Conservation (phyloP, 1,284 basidiomycete genomes). For the Wolfiporia cocos region DNA sequence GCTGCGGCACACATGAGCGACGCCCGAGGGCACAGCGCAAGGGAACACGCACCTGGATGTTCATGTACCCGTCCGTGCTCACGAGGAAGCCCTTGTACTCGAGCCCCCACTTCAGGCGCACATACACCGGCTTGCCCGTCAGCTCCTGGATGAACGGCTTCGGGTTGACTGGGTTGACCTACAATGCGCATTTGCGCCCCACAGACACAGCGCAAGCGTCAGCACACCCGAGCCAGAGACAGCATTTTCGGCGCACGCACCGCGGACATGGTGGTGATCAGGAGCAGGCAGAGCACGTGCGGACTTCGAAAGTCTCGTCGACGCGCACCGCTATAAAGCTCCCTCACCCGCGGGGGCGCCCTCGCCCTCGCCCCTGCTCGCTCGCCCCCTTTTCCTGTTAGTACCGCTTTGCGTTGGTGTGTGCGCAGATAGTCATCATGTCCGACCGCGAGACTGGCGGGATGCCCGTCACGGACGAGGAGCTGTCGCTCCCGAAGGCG, state of each 20-base stretch:
- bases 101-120: conserved; percentile 97
- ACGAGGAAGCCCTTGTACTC: conserved; percentile 99
- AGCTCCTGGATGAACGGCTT: conserved; percentile 99
- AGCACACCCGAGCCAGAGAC: conserved; percentile 12
- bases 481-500: conserved; percentile 93
- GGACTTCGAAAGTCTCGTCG: conserved; percentile 43
- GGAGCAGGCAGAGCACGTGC: conserved; percentile 43
- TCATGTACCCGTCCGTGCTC: conserved; percentile 99
- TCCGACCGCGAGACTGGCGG: conserved; percentile 77
- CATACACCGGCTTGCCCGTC: conserved; percentile 94
- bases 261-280: conserved; percentile 46
- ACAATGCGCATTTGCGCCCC: too few relatives aligned
- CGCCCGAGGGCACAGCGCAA: conserved; percentile 1
- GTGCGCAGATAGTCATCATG: conserved; percentile 40
- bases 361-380: conserved; percentile 7
- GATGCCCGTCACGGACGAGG: conserved; percentile 68
- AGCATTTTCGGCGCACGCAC: conserved; percentile 24
- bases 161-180: conserved; percentile 95
- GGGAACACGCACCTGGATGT: conserved; percentile 75
- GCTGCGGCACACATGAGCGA: conserved; percentile 38
- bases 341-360: conserved; percentile 10
- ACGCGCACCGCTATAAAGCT: conserved; percentile 13
- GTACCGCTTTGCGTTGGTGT: not conserved
- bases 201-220: conserved; percentile 7
- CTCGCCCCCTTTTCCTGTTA: conserved; percentile 1